phyloP scores from a whole-genome alignment of 2,329 filamentous ascomycete species.

The Fusarium sacchari region DNA sequence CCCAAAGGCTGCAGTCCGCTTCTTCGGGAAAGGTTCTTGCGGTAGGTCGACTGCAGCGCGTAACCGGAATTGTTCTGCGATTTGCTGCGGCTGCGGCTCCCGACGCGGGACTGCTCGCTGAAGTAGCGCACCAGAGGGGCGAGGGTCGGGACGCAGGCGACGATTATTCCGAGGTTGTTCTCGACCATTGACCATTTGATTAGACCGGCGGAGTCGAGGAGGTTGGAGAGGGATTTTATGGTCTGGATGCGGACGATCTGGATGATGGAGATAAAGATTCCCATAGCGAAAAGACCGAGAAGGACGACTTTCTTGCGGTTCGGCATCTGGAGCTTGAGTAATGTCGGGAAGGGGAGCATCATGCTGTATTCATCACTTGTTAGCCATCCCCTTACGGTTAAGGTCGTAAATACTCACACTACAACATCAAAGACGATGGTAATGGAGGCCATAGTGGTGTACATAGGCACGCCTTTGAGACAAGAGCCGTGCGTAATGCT shows the following conservation, averaged over 20 bases:
- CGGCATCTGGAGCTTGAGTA: constrained; percentile 51
- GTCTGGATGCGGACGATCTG: constrained; percentile 62
- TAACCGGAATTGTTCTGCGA: constrained; percentile 34
- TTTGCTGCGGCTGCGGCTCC: constrained; percentile 26
- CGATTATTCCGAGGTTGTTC: constrained; percentile 55
- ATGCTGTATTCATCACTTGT: constrained; percentile 43
- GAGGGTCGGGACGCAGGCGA: constrained; percentile 55
- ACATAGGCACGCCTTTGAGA: constrained; percentile 53
- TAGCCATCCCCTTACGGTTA: accelerated
- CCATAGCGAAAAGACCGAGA: constrained; percentile 57
- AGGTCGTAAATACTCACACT: constrained; percentile 46
- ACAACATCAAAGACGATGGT: constrained; percentile 55
- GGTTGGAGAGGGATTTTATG: constrained; percentile 56
- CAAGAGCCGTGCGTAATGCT: constrained; percentile 51
- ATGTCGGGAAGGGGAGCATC: constrained; percentile 53
- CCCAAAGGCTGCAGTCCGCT: constrained; percentile 37
- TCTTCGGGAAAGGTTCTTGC: constrained; percentile 26
- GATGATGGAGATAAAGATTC: constrained; percentile 61
- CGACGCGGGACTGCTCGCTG: constrained; percentile 42
- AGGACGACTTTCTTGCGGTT: constrained; percentile 55
- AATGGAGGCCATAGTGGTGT: constrained; percentile 53
- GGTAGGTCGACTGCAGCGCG: constrained; percentile 43
- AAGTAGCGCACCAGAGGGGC: constrained; percentile 53
- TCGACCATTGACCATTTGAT: constrained; percentile 60
- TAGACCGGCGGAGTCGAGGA: constrained; percentile 55